Percentiles rank a stretch among this genome's conserved stretches.
phyloP scores from a whole-genome alignment of 306 rosid genomes.

The Vigna angularis region DNA sequence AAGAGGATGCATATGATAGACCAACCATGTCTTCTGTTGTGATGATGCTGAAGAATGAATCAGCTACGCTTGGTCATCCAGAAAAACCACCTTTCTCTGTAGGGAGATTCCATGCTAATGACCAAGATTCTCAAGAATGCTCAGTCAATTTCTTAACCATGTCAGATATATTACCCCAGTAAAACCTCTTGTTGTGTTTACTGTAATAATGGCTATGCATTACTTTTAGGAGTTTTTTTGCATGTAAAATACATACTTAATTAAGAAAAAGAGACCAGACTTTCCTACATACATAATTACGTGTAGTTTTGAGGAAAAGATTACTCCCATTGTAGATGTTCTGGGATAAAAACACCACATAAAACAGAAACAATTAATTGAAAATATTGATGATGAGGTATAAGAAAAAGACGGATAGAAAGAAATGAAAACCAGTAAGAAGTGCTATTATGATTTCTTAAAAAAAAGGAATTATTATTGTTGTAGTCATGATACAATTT shows the following conservation, averaged over 20 bases:
- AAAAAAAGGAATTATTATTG: too few species aligned
- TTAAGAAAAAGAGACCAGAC: too few species aligned
- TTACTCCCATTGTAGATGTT: too few species aligned
- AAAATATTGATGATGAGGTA: neutral
- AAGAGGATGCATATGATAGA: slow-evolving; percentile 58
- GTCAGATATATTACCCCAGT: slow-evolving; percentile 43
- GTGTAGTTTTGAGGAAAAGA: too few species aligned
- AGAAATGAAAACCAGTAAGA: too few species aligned
- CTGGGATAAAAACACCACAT: too few species aligned
- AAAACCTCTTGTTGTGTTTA: neutral
- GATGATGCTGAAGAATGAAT: slow-evolving; percentile 51
- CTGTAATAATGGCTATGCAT: neutral
- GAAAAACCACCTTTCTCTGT: slow-evolving; percentile 48
- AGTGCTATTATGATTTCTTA: too few species aligned
- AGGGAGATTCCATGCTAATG: slow-evolving; percentile 39
- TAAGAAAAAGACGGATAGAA: too few species aligned
- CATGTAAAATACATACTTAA: neutral
- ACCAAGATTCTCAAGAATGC: neutral
- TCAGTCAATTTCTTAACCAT: slow-evolving; percentile 43
- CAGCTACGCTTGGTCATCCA: slow-evolving; percentile 40
- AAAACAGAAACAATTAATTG: too few species aligned
- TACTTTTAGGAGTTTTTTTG: neutral
- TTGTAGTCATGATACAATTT: neutral
- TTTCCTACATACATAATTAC: too few species aligned
- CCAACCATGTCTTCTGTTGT: slow-evolving; percentile 62